Percentiles rank a stretch among this genome's conserved stretches.
These are phyloP conservation scores for Leccinum angustisporum DNA, from an alignment of 1,284 basidiomycete genomes.

Conservation along the genomic window DNA sequence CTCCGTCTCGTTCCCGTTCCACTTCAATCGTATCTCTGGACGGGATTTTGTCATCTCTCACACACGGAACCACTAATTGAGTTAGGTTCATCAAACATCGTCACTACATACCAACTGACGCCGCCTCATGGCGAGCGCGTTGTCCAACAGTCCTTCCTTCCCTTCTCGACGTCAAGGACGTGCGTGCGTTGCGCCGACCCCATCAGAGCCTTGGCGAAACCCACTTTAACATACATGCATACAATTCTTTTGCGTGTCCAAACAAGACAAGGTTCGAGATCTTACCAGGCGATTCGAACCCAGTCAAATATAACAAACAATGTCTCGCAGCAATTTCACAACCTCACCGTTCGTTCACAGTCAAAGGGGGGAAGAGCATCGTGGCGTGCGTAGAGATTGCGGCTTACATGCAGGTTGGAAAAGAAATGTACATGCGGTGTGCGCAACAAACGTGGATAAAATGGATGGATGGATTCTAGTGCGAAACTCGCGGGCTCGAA, in stretches of 20 bases:
- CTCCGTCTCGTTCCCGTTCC: not conserved
- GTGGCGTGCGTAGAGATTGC: constrained; percentile 17
- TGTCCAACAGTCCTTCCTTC: constrained; percentile 14
- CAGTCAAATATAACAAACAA: constrained; percentile 6
- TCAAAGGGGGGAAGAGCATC: constrained; percentile 1
- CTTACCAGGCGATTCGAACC: constrained; percentile 5
- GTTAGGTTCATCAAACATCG: constrained; percentile 22
- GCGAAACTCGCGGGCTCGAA: constrained; percentile 2
- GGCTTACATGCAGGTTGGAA: constrained; percentile 14
- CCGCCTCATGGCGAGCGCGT: constrained; percentile 30
- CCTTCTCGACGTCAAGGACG: not conserved
- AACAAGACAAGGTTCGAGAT: constrained; percentile 21
- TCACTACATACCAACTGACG: not conserved
- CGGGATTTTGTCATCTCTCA: constrained; percentile 5
- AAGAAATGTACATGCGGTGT: constrained; percentile 13
- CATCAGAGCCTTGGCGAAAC: constrained; percentile 30
- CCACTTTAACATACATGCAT: constrained; percentile 13
- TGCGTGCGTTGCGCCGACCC: constrained; percentile 7
- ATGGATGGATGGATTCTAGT: constrained; percentile 6
- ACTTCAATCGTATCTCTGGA: not conserved
- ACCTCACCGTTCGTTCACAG: constrained; percentile 13
- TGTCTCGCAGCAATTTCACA: constrained; percentile 8
- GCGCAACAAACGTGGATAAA: constrained; percentile 15
- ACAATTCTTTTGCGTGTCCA: not conserved
- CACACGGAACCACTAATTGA: constrained; percentile 8